These are phyloP conservation scores for Prunus persica DNA, from an alignment of 306 rosid genomes.

Conservation along the genomic window DNA sequence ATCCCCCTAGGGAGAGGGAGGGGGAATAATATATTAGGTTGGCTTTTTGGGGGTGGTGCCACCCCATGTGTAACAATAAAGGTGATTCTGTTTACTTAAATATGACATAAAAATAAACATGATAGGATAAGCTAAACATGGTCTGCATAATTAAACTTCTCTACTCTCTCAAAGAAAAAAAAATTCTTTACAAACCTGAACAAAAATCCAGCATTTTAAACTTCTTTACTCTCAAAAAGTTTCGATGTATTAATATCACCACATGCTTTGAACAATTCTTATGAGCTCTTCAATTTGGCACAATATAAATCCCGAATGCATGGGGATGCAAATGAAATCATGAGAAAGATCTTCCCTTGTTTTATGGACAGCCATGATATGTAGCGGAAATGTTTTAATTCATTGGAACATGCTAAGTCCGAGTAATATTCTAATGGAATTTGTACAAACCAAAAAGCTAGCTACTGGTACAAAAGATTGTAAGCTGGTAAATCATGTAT, in stretches of 20 bases:
- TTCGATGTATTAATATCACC: not conserved
- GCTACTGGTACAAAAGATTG: slow-evolving; percentile 66
- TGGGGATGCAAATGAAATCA: not conserved
- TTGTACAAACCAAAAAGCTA: slow-evolving; percentile 16
- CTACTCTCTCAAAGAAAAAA: no score
- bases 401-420: not conserved
- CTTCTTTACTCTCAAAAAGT: no score
- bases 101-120: no score
- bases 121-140: not conserved
- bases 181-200: slow-evolving; percentile 41
- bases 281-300: no score
- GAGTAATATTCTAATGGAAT: not conserved
- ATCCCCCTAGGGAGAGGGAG: no score
- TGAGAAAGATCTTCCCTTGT: not conserved
- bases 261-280: not conserved
- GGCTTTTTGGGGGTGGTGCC: no score
- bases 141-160: not conserved
- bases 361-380: not conserved
- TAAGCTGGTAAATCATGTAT: slow-evolving; percentile 86
- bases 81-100: no score
- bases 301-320: no score
- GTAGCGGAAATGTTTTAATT: not conserved
- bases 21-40: no score
- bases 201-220: slow-evolving; percentile 77
- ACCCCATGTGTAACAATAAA: not conserved